Percentiles rank a stretch among this genome's conserved stretches.
phyloP scores from a whole-genome alignment of 257 asterid species.

The Echites panduratus region DNA sequence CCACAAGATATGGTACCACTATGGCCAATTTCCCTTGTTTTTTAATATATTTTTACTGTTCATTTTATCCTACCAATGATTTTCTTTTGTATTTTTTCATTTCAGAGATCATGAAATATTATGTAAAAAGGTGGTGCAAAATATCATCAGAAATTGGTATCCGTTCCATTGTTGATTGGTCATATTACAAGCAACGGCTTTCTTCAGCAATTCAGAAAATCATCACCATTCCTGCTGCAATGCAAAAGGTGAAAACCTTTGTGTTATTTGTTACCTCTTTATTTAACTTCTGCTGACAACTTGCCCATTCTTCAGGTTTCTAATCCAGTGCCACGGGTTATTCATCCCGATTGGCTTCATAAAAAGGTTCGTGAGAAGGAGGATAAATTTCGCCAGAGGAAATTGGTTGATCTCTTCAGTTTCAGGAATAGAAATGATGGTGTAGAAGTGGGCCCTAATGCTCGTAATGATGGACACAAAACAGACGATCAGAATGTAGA shows the following conservation, averaged over 20 bases:
- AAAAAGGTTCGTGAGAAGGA: conserved; percentile 97
- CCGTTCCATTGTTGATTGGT: conserved; percentile 96
- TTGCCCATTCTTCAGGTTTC: conserved; percentile 56
- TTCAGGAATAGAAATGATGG: conserved; percentile 39
- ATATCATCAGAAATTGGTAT: conserved; percentile 87
- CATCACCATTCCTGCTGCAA: conserved; percentile 96
- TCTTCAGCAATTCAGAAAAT: conserved; percentile 91
- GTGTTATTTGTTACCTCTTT: background rate
- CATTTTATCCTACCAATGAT: conserved; percentile 23
- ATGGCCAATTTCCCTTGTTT: no score
- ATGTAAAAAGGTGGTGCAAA: conserved; percentile 96
- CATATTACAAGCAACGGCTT: conserved; percentile 93
- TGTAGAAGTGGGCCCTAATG: conserved; percentile 26
- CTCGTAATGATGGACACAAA: conserved; percentile 25
- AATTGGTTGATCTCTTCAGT: conserved; percentile 76
- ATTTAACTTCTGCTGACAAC: conserved; percentile 23
- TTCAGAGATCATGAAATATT: conserved; percentile 80
- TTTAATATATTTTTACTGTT: conserved; percentile 12
- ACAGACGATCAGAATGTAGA: conserved; percentile 38
- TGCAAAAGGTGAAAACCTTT: conserved; percentile 78
- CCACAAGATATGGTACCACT: no score
- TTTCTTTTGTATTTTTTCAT: conserved; percentile 24
- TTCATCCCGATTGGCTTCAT: conserved; percentile 99
- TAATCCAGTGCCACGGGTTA: conserved; percentile 99
- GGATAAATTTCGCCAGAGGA: conserved; percentile 89